A percentile compares a stretch with the other conserved stretches of the same genome.
Conservation (phyloP, 164 flowering plant species). For the Aristolochia fimbriata region DNA sequence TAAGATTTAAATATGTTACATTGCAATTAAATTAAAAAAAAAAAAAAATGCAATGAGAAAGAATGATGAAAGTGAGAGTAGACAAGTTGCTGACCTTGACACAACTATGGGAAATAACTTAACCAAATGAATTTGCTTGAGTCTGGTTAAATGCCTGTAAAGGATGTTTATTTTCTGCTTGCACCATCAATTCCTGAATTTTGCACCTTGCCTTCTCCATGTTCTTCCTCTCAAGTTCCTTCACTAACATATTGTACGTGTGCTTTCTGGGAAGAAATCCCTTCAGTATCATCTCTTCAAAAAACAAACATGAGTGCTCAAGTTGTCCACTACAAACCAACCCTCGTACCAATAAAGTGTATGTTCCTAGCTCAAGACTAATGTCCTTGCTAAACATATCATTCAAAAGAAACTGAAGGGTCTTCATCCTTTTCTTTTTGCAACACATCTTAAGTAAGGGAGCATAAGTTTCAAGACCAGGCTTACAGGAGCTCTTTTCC, state of each 20-base stretch:
- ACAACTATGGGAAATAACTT: no score
- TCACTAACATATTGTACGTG: slow-evolving; percentile 24
- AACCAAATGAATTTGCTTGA: no score
- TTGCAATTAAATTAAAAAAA: no score
- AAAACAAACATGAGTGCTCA: slow-evolving; percentile 41
- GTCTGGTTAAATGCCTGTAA: no score
- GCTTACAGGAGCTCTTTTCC: slow-evolving; percentile 44
- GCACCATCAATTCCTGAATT: slow-evolving; percentile 29
- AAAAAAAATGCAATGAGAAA: no score
- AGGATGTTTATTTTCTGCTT: no score
- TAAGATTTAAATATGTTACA: no score
- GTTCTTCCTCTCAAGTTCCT: slow-evolving; percentile 31
- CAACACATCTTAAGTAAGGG: slow-evolving; percentile 57
- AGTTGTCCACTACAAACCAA: slow-evolving; percentile 39
- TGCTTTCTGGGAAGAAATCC: slow-evolving; percentile 33
- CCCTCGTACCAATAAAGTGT: slow-evolving; percentile 38
- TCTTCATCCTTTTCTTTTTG: slow-evolving; percentile 45
- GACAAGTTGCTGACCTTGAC: no score
- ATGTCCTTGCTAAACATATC: slow-evolving; percentile 51
- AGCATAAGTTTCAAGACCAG: slow-evolving; percentile 40
- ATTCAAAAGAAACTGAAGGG: slow-evolving; percentile 35
- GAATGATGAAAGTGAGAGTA: no score
- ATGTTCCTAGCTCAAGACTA: slow-evolving; percentile 42
- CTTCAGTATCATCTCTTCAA: slow-evolving; percentile 44
- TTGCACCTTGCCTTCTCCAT: slow-evolving; percentile 29